phyloP scores from a whole-genome alignment of 441 rosid species.

The Syzygium syzygioides region DNA sequence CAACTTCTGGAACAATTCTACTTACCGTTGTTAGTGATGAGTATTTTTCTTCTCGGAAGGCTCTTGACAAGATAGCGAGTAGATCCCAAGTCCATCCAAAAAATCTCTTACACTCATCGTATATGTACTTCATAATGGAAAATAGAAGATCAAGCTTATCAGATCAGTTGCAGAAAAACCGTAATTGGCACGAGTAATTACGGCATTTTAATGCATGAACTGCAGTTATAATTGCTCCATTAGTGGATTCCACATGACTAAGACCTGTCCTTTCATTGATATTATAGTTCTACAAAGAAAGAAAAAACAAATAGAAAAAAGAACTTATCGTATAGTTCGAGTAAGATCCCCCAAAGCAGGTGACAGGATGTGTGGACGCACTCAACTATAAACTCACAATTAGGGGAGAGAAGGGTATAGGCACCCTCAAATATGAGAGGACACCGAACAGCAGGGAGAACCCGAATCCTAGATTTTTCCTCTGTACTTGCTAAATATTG shows the following conservation, averaged over 20 bases:
- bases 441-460: background rate
- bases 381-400: background rate
- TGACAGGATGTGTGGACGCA: background rate
- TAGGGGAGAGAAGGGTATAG: background rate
- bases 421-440: background rate
- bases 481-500: background rate
- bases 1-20: no score
- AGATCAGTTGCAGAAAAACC: background rate
- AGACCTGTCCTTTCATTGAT: background rate
- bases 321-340: background rate
- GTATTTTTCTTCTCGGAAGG: conserved; percentile 54
- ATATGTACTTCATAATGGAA: conserved; percentile 45
- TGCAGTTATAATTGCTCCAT: background rate
- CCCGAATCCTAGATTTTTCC: background rate
- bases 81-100: conserved; percentile 59
- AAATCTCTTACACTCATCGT: conserved; percentile 79
- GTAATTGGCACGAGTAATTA: background rate
- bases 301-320: background rate
- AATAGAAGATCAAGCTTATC: background rate
- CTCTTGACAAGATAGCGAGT: conserved; percentile 53
- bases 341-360: background rate
- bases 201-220: background rate
- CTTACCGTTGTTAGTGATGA: conserved; percentile 49
- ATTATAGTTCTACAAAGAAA: background rate
- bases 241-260: background rate